These are phyloP conservation scores for Wickerhamomyces rabaulensis DNA, from an alignment of 805 yeast species.

Conservation along the genomic window DNA sequence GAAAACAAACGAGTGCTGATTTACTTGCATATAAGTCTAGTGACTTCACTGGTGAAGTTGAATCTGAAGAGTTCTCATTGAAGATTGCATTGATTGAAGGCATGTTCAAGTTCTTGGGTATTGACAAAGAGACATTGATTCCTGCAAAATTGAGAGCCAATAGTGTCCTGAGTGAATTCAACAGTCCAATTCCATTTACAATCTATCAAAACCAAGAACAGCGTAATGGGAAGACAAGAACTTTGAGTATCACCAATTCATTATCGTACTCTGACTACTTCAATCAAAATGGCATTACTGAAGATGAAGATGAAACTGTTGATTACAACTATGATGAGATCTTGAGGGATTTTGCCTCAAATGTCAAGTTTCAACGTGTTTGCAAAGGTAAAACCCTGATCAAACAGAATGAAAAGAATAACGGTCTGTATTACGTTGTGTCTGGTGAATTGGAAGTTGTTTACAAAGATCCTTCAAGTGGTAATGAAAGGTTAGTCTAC, in stretches of 20 bases:
- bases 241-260: constrained; percentile 17
- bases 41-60: constrained; percentile 9
- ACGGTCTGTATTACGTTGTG: constrained; percentile 77
- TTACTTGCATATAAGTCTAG: constrained; percentile 2
- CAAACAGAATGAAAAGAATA: constrained; percentile 52
- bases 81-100: constrained; percentile 66
- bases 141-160: constrained; percentile 19
- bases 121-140: constrained; percentile 37
- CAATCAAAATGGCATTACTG: constrained; percentile 1
- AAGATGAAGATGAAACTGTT: constrained; percentile 21
- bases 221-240: constrained; percentile 6
- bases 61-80: constrained; percentile 56
- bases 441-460: constrained; percentile 71
- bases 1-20: constrained; percentile 23
- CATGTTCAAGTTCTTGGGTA: constrained; percentile 63
- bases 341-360: constrained; percentile 47
- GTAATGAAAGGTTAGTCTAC: constrained; percentile 40
- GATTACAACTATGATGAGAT: constrained; percentile 47
- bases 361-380: constrained; percentile 49
- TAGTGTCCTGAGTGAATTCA: constrained; percentile 12
- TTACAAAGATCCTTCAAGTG: constrained; percentile 30
- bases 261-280: constrained; percentile 12
- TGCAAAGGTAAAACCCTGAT: constrained; percentile 53
- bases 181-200: constrained; percentile 16
- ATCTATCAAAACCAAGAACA: constrained; percentile 5